A percentile compares a stretch with the other conserved stretches of the same genome.
phyloP scores from a whole-genome alignment of 1,284 basidiomycete genomes.

The Trichosporon sp. region DNA sequence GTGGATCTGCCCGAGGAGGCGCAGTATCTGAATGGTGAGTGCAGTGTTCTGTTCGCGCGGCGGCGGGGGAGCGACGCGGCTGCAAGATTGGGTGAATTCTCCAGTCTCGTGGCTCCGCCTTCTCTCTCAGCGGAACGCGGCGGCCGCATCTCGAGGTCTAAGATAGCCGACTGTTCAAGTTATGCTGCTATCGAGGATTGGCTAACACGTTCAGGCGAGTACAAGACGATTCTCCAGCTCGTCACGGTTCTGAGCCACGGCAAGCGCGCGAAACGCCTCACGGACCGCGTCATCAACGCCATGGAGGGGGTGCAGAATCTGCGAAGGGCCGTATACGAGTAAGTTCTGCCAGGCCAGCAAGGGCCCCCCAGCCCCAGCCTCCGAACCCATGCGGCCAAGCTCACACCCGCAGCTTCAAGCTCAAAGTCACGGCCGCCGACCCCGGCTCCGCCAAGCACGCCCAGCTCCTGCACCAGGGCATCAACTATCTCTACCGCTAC shows the following conservation, averaged over 20 bases:
- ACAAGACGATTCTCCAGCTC: constrained; percentile 93
- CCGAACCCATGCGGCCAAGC: too few relatives aligned
- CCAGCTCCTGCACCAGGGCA: constrained; percentile 71
- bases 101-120: too few relatives aligned
- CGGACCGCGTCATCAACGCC: constrained; percentile 83
- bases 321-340: constrained; percentile 90
- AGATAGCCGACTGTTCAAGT: too few relatives aligned
- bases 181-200: not conserved
- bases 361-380: not conserved
- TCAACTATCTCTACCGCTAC: constrained; percentile 79
- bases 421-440: constrained; percentile 81
- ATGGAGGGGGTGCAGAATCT: constrained; percentile 93
- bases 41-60: not conserved
- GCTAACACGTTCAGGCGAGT: constrained; percentile 69
- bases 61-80: too few relatives aligned
- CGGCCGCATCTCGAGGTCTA: too few relatives aligned
- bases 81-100: too few relatives aligned
- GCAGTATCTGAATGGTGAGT: constrained; percentile 77
- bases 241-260: constrained; percentile 53
- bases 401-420: constrained; percentile 69
- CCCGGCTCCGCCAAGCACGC: constrained; percentile 74
- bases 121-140: too few relatives aligned
- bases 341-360: constrained; percentile 37
- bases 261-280: constrained; percentile 80
- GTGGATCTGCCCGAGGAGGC: constrained; percentile 81